phyloP scores from a whole-genome alignment of 1,139 yeast species.

The Protomyces lactucae-debilis region DNA sequence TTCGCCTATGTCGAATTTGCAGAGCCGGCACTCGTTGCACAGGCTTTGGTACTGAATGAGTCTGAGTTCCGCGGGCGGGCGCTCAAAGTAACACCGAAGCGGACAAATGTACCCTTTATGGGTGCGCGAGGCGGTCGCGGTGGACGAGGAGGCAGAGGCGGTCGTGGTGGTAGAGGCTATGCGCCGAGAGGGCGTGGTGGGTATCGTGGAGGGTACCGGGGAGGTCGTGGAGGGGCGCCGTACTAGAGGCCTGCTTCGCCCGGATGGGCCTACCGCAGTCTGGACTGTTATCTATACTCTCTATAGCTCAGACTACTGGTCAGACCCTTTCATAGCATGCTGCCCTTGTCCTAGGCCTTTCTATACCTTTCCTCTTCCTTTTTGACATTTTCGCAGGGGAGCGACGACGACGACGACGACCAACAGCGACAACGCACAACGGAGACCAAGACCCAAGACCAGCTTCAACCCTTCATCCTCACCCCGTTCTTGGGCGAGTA shows the following conservation, averaged over 20 bases:
- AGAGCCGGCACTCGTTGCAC: slow-evolving; percentile 55
- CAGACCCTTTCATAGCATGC: no score
- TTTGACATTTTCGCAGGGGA: no score
- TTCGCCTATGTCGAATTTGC: slow-evolving; percentile 80
- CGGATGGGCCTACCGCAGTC: slow-evolving; percentile 26
- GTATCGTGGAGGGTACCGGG: slow-evolving; percentile 47
- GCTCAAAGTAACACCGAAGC: slow-evolving; percentile 65
- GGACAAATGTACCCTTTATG: slow-evolving; percentile 75
- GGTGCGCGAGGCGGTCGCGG: slow-evolving; percentile 47
- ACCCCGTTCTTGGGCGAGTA: no score
- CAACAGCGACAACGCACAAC: no score
- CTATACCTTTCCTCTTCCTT: no score
- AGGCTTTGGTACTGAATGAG: slow-evolving; percentile 66
- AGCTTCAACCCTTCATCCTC: no score
- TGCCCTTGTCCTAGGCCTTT: no score
- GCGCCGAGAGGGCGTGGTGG: slow-evolving; percentile 59
- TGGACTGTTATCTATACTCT: slow-evolving; percentile 31
- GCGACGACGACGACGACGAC: no score
- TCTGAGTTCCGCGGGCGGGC: slow-evolving; percentile 61
- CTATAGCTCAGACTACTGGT: neutral
- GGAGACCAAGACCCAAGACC: no score
- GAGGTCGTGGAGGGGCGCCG: slow-evolving; percentile 40
- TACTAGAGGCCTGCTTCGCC: slow-evolving; percentile 7
- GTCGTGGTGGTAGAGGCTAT: slow-evolving; percentile 34
- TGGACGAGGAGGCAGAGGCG: slow-evolving; percentile 39